Evolutionary conservation across 345 rosid species (phyloP).

Genomic region (Citrus inodora): DNA sequence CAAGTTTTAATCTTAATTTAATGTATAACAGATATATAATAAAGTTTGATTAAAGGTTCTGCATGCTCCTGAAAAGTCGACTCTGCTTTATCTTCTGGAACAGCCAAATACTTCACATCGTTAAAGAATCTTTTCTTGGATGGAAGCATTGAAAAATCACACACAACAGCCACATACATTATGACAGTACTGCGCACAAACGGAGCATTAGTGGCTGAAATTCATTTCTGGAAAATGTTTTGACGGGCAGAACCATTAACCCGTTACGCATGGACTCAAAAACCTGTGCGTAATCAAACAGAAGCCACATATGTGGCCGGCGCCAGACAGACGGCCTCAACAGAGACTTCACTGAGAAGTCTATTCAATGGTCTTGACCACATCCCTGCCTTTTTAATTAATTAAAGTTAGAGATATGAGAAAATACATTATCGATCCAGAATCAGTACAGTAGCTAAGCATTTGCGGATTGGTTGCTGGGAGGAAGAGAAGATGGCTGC

Average conservation of each 20-base stretch:
- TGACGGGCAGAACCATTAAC: not conserved
- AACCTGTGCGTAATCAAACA: not conserved
- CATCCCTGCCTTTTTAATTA: no score
- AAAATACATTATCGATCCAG: no score
- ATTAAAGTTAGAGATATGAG: no score
- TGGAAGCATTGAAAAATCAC: not conserved
- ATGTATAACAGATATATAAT: no score
- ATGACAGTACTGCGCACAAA: no score
- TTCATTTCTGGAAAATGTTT: not conserved
- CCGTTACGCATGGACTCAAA: not conserved
- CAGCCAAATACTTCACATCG: not conserved
- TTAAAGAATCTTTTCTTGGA: no score
- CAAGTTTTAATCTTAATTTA: no score
- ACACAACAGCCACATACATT: not conserved
- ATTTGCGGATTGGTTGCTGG: not conserved
- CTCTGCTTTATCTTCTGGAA: not conserved
- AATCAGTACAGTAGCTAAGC: no score
- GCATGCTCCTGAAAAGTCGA: not conserved
- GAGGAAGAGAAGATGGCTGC: not conserved
- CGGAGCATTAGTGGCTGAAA: not conserved
- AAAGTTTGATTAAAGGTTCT: not conserved
- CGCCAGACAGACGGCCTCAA: no score
- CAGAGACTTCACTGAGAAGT: not conserved
- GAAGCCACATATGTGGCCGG: no score
- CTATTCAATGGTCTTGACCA: not conserved